phyloP scores from a whole-genome alignment of 805 yeast species.

The Starmerella powellii region DNA sequence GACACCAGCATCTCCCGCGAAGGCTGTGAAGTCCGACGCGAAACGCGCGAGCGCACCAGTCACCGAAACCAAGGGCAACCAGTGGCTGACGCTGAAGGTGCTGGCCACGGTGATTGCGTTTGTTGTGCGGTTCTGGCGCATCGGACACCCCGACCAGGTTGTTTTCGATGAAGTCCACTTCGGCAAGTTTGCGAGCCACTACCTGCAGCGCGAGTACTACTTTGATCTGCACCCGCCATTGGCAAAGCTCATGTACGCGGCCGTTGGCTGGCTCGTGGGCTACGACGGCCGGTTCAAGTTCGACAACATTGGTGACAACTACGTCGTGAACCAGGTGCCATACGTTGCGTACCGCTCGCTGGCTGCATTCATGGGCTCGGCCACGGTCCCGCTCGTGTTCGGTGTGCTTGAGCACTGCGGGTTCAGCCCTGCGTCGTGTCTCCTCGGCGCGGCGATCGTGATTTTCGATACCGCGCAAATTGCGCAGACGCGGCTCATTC shows the following conservation, averaged over 20 bases:
- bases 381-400: constrained; percentile 79
- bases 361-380: constrained; percentile 71
- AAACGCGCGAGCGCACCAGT: background rate
- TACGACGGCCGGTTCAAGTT: constrained; percentile 83
- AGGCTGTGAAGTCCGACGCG: background rate
- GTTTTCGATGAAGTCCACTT: constrained; percentile 84
- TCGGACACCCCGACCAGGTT: constrained; percentile 78
- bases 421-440: constrained; percentile 58
- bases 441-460: constrained; percentile 53
- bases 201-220: constrained; percentile 76
- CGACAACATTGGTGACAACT: constrained; percentile 58
- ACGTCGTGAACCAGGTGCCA: constrained; percentile 67
- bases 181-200: constrained; percentile 91
- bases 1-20: background rate
- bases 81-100: constrained; percentile 6
- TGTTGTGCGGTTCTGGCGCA: constrained; percentile 57
- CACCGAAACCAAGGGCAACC: background rate
- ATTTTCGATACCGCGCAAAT: constrained; percentile 71
- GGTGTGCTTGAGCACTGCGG: constrained; percentile 68
- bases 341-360: constrained; percentile 71
- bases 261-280: constrained; percentile 75
- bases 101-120: constrained; percentile 46
- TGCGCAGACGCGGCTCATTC: constrained; percentile 76
- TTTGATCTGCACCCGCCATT: constrained; percentile 97
- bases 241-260: constrained; percentile 85